phyloP scores from a whole-genome alignment of 176 grass and related monocot species.

The Bromus sterilis region DNA sequence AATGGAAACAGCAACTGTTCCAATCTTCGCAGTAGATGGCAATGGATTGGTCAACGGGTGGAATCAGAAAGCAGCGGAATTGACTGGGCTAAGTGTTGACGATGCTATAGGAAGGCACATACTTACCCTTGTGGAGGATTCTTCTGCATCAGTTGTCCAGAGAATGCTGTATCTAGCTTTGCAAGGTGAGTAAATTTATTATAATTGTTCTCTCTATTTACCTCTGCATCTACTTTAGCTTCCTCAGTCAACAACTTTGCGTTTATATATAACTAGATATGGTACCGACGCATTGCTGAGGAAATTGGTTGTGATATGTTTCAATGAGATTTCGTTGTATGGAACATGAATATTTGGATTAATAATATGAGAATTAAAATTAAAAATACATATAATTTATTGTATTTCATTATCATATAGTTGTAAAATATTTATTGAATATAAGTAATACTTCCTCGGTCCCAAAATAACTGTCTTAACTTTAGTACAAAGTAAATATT shows the following conservation, averaged over 20 bases:
- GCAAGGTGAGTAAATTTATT: constrained; percentile 40
- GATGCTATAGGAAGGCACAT: constrained; percentile 83
- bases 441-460: too few relatives aligned
- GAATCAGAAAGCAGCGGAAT: constrained; percentile 81
- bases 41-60: constrained; percentile 87
- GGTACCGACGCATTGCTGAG: too few relatives aligned
- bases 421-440: too few relatives aligned
- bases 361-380: too few relatives aligned
- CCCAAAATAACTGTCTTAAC: too few relatives aligned
- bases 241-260: neutral
- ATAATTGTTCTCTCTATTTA: neutral
- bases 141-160: constrained; percentile 53
- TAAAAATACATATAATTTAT: too few relatives aligned
- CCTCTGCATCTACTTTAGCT: neutral
- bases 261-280: neutral
- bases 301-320: too few relatives aligned
- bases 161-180: constrained; percentile 85
- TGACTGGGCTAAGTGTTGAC: constrained; percentile 70
- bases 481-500: too few relatives aligned
- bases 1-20: constrained; percentile 90
- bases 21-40: constrained; percentile 84
- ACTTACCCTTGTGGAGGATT: constrained; percentile 74
- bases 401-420: too few relatives aligned
- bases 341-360: too few relatives aligned
- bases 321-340: too few relatives aligned